Conservation (phyloP, 805 yeast genomes). For the Wickerhamiella dianesei region DNA sequence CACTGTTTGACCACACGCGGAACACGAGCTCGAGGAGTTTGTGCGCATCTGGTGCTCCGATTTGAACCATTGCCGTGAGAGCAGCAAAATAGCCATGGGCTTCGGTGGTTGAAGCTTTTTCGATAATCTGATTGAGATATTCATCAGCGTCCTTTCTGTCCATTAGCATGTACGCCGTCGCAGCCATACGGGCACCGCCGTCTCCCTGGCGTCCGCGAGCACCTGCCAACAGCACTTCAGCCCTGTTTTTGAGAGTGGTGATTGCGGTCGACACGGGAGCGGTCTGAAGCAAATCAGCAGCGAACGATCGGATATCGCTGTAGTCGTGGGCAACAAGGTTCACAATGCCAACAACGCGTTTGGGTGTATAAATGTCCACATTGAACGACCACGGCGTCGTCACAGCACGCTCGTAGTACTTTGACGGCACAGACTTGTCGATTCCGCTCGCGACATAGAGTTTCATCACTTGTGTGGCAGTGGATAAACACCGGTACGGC, state of each 20-base stretch:
- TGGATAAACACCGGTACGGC: conserved; percentile 39
- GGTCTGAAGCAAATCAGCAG: conserved; percentile 36
- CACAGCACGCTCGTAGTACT: conserved; percentile 8
- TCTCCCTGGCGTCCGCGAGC: conserved; percentile 53
- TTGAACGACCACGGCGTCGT: conserved; percentile 34
- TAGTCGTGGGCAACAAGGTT: conserved; percentile 57
- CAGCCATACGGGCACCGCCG: conserved; percentile 59
- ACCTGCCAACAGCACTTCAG: conserved; percentile 22
- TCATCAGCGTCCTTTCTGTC: conserved; percentile 3
- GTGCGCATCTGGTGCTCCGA: background rate
- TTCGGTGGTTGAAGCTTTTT: conserved; percentile 3
- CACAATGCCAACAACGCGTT: conserved; percentile 36
- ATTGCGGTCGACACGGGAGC: conserved; percentile 22
- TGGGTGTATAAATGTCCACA: conserved; percentile 31
- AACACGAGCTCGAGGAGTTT: background rate
- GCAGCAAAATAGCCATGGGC: conserved; percentile 48
- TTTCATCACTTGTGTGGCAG: conserved; percentile 36
- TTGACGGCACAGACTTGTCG: conserved; percentile 31
- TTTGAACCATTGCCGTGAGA: conserved; percentile 19
- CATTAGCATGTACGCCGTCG: conserved; percentile 32
- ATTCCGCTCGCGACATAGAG: conserved; percentile 42
- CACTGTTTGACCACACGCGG: conserved; percentile 34
- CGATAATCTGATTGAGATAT: conserved; percentile 26
- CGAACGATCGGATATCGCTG: conserved; percentile 54
- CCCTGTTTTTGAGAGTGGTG: background rate